A percentile compares a stretch with the other conserved stretches of the same genome.
Conservation (phyloP, 1,139 yeast genomes). For the Lodderomyces margitis region DNA sequence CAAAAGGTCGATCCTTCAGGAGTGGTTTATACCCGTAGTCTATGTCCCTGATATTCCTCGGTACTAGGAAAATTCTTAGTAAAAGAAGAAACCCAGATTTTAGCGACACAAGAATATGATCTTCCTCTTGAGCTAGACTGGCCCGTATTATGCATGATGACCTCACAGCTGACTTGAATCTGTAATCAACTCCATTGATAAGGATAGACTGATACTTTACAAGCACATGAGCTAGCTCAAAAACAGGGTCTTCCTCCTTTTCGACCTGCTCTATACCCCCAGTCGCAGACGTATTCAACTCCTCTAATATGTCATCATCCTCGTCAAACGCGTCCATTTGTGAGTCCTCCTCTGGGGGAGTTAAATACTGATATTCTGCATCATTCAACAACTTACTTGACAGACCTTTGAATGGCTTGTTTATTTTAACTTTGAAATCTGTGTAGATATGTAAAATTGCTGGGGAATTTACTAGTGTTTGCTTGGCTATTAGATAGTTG, state of each 20-base stretch:
- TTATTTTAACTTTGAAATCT: slow-evolving; percentile 29
- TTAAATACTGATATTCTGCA: slow-evolving; percentile 36
- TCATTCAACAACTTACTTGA: slow-evolving; percentile 36
- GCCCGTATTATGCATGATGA: slow-evolving; percentile 31
- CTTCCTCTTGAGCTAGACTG: slow-evolving; percentile 29
- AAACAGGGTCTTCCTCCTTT: slow-evolving; percentile 4
- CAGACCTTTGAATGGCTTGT: slow-evolving; percentile 36
- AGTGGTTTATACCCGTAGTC: slow-evolving; percentile 20
- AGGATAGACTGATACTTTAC: slow-evolving; percentile 37
- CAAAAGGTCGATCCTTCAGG: slow-evolving; percentile 14
- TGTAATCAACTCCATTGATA: slow-evolving; percentile 32
- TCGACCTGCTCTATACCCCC: background rate
- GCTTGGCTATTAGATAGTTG: slow-evolving; percentile 21
- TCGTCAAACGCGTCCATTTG: slow-evolving; percentile 40
- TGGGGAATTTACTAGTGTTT: slow-evolving; percentile 40
- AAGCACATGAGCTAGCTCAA: slow-evolving; percentile 23
- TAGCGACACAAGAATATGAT: slow-evolving; percentile 40
- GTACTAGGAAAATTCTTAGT: slow-evolving; percentile 35
- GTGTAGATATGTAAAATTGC: slow-evolving; percentile 32
- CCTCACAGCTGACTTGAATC: slow-evolving; percentile 36
- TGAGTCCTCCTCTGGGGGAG: slow-evolving; percentile 40
- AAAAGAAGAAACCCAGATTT: slow-evolving; percentile 43
- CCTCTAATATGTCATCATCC: slow-evolving; percentile 17
- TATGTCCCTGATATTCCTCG: slow-evolving; percentile 27
- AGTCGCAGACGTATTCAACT: background rate